Conservation (phyloP, 441 rosid genomes). For the Populus hybrid region DNA sequence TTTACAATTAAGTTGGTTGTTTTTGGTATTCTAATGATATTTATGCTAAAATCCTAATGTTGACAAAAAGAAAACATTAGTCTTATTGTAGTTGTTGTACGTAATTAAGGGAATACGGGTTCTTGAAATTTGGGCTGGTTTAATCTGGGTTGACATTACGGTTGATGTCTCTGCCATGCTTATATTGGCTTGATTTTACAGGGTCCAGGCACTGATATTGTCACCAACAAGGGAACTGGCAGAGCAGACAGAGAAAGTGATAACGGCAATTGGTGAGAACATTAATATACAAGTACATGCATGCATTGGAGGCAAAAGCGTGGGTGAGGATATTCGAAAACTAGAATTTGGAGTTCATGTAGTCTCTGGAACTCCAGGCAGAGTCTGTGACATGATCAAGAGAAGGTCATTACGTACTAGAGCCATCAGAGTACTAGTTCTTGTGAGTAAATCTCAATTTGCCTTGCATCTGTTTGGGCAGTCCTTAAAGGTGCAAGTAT, state of each 20-base stretch:
- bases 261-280: slow-evolving; percentile 66
- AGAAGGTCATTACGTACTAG: slow-evolving; percentile 89
- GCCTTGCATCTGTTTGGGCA: neutral
- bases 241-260: slow-evolving; percentile 79
- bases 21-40: too few relatives aligned
- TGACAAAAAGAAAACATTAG: neutral
- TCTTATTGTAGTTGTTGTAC: neutral
- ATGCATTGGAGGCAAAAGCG: slow-evolving; percentile 92
- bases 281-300: slow-evolving; percentile 89
- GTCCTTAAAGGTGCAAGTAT: neutral
- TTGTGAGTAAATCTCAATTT: slow-evolving; percentile 31
- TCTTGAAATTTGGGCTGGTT: neutral
- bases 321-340: slow-evolving; percentile 95
- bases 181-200: slow-evolving; percentile 59
- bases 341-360: slow-evolving; percentile 89
- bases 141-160: neutral
- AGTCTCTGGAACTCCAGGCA: slow-evolving; percentile 97
- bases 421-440: slow-evolving; percentile 68
- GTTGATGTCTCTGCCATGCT: slow-evolving; percentile 36
- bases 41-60: too few relatives aligned
- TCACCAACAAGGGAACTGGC: slow-evolving; percentile 97
- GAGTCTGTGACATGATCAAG: slow-evolving; percentile 99
- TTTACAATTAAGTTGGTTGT: neutral
- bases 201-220: slow-evolving; percentile 87
- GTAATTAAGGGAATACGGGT: neutral